phyloP scores from a whole-genome alignment of 257 asterid species.

The Solanum pimpinellifolium region DNA sequence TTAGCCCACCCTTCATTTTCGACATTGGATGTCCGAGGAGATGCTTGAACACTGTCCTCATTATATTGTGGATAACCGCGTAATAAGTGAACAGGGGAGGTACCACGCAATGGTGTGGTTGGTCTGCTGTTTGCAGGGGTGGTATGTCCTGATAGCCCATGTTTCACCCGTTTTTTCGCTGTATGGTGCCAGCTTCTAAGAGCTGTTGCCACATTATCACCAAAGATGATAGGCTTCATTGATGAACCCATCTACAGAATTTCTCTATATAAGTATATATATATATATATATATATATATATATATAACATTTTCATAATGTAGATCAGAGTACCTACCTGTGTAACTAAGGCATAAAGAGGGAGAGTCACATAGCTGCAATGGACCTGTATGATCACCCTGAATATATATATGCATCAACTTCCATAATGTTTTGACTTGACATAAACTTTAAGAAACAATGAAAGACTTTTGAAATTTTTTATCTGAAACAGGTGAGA shows the following conservation, averaged over 20 bases:
- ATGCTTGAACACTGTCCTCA: conserved; percentile 3
- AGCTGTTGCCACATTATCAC: conserved; percentile 4
- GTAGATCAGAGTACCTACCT: neutral
- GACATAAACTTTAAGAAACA: neutral
- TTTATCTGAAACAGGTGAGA: neutral
- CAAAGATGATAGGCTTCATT: conserved; percentile 5
- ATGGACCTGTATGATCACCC: conserved; percentile 2
- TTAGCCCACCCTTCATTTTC: conserved; percentile 6
- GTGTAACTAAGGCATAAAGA: conserved; percentile 7
- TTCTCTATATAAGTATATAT: neutral
- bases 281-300: too few relatives aligned
- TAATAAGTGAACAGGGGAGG: neutral
- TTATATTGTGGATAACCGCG: neutral
- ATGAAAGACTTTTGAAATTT: neutral
- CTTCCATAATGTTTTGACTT: neutral
- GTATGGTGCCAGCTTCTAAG: neutral
- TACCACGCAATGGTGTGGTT: conserved; percentile 4
- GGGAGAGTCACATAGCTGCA: conserved; percentile 13
- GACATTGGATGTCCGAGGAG: neutral
- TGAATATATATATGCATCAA: neutral
- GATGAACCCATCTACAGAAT: conserved; percentile 7
- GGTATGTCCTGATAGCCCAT: neutral
- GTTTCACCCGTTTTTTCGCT: neutral
- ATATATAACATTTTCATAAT: neutral
- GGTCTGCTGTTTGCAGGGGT: conserved; percentile 7